A percentile compares a stretch with the other conserved stretches of the same genome.
These are phyloP conservation scores for Mycena vulgaris DNA, from an alignment of 768 basidiomycete genomes.

Conservation along the genomic window DNA sequence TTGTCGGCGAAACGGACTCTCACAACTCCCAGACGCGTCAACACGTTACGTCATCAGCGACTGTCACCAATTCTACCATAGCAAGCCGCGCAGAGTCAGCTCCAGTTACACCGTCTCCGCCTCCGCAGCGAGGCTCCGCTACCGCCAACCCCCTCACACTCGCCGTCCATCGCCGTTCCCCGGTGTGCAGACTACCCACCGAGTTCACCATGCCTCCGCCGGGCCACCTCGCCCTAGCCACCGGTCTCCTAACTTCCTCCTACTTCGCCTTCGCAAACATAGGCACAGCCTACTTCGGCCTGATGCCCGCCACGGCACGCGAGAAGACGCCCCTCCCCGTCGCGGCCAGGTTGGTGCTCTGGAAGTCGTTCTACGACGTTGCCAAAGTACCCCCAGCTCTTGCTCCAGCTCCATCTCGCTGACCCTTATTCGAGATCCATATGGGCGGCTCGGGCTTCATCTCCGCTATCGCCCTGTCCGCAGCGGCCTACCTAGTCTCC, in stretches of 20 bases:
- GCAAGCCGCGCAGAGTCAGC: too few relatives aligned
- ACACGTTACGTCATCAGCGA: too few relatives aligned
- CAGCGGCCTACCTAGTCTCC: not conserved
- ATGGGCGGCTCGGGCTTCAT: not conserved
- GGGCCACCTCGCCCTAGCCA: constrained; percentile 11
- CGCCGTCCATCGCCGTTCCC: too few relatives aligned
- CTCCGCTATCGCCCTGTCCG: constrained; percentile 6
- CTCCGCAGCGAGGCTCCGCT: too few relatives aligned
- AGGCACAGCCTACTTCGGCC: not conserved
- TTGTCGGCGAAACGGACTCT: too few relatives aligned
- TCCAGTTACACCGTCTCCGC: too few relatives aligned
- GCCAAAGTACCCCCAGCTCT: too few relatives aligned
- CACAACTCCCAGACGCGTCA: too few relatives aligned
- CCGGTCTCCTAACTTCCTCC: constrained; percentile 18
- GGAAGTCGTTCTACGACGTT: not conserved
- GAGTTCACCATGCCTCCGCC: constrained; percentile 16
- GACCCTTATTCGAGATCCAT: not conserved
- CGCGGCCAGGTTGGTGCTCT: constrained; percentile 5
- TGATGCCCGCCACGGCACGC: constrained; percentile 28
- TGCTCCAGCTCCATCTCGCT: not conserved
- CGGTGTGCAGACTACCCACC: too few relatives aligned
- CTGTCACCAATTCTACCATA: too few relatives aligned
- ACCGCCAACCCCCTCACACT: too few relatives aligned
- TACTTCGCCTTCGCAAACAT: constrained; percentile 26
- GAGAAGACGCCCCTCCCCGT: constrained; percentile 9